Evolutionary conservation across 495 filamentous ascomycete genomes (phyloP).

Genomic region (Penicillium cosmopolitanum): DNA sequence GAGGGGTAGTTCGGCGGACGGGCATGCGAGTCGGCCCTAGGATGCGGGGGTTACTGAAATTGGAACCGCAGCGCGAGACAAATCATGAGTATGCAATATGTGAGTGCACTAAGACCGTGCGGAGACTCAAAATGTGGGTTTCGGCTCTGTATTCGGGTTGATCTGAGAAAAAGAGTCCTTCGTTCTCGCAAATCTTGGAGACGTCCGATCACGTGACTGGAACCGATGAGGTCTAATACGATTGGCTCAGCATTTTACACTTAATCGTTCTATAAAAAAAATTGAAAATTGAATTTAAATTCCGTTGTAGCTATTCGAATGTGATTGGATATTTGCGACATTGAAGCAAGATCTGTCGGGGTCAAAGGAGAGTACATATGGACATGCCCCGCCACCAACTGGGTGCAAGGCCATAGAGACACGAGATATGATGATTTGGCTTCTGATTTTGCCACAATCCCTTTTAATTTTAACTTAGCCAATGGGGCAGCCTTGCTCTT

Average conservation of each 20-base stretch:
- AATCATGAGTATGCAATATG: not conserved
- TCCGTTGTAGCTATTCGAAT: not conserved
- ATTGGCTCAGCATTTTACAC: not conserved
- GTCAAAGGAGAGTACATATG: too few relatives aligned
- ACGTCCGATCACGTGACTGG: not conserved
- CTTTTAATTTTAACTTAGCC: not conserved
- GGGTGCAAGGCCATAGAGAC: too few relatives aligned
- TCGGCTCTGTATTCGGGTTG: constrained; percentile 1
- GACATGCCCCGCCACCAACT: too few relatives aligned
- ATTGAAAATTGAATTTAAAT: not conserved
- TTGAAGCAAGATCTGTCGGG: not conserved
- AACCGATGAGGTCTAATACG: not conserved
- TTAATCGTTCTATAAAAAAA: not conserved
- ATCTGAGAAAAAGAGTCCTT: not conserved
- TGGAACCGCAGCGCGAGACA: not conserved
- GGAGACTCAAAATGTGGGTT: not conserved
- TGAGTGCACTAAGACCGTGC: not conserved
- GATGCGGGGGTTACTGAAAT: not conserved
- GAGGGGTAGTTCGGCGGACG: not conserved
- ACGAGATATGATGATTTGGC: not conserved
- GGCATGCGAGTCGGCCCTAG: not conserved
- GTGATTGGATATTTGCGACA: not conserved
- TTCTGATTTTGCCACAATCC: not conserved
- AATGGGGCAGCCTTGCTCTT: constrained; percentile 21
- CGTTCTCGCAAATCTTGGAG: not conserved